These are phyloP conservation scores for Phragmites australis DNA, from an alignment of 176 grass and related monocot species.

Conservation along the genomic window DNA sequence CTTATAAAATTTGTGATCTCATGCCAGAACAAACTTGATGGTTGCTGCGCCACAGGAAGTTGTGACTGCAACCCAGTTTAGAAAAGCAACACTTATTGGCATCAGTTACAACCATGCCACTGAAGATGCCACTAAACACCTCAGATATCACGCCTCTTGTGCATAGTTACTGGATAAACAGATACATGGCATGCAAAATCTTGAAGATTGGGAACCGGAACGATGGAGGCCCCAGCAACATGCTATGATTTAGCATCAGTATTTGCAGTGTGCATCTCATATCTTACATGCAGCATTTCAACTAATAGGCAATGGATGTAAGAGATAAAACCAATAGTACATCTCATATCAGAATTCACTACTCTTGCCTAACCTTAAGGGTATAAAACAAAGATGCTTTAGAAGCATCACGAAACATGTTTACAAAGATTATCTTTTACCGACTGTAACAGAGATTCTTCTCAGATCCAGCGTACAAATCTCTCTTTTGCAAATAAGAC, in stretches of 20 bases:
- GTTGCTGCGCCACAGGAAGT: neutral
- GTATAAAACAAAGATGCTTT: neutral
- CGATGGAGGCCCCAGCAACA: neutral
- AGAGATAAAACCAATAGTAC: neutral
- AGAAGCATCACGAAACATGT: conserved; percentile 4
- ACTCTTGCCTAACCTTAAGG: conserved; percentile 4
- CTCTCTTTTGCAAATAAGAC: conserved; percentile 22
- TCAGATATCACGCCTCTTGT: neutral
- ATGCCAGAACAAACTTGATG: neutral
- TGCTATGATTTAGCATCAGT: neutral
- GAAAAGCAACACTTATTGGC: neutral
- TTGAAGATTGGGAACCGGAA: neutral
- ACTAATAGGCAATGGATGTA: neutral
- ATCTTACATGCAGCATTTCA: conserved; percentile 24
- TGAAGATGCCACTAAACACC: neutral
- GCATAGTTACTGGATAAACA: neutral
- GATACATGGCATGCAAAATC: neutral
- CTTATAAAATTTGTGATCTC: neutral
- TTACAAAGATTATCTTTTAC: conserved; percentile 19
- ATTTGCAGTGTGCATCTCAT: neutral
- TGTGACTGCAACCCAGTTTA: neutral
- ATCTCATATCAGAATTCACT: conserved; percentile 1
- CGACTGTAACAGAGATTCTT: conserved; percentile 28
- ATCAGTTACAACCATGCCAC: neutral
- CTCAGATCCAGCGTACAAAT: conserved; percentile 20